phyloP scores from a whole-genome alignment of 2,329 filamentous ascomycete genomes.

The Colletotrichum shisoi region DNA sequence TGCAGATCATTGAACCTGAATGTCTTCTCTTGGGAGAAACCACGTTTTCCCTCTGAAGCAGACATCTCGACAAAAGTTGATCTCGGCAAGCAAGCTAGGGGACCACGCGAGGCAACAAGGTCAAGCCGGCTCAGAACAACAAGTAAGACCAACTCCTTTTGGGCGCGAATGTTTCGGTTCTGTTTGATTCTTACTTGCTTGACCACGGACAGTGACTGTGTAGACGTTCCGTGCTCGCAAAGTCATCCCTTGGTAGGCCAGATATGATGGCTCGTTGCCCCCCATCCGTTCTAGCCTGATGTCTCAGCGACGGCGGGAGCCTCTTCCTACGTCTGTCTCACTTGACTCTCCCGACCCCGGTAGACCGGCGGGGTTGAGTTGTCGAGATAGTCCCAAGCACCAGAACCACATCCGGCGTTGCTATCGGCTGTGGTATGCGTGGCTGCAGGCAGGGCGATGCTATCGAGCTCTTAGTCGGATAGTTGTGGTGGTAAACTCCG shows the following conservation, averaged over 20 bases:
- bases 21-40: background rate
- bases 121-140: background rate
- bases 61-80: background rate
- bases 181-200: constrained; percentile 3
- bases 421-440: constrained; percentile 13
- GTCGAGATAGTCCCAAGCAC: background rate
- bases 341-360: background rate
- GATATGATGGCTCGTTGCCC: background rate
- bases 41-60: background rate
- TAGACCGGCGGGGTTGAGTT: background rate
- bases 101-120: background rate
- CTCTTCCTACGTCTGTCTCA: constrained; percentile 2
- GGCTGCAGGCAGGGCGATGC: background rate
- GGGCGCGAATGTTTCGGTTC: background rate
- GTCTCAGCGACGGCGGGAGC: constrained; percentile 2
- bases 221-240: background rate
- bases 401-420: constrained; percentile 4
- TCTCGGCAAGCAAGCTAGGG: background rate
- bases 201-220: background rate
- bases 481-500: background rate
- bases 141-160: background rate
- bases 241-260: background rate
- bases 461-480: background rate
- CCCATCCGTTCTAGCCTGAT: constrained; percentile 1
- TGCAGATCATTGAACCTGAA: too few relatives aligned